phyloP scores from a whole-genome alignment of 768 basidiomycete species.

The Russula brevipes region DNA sequence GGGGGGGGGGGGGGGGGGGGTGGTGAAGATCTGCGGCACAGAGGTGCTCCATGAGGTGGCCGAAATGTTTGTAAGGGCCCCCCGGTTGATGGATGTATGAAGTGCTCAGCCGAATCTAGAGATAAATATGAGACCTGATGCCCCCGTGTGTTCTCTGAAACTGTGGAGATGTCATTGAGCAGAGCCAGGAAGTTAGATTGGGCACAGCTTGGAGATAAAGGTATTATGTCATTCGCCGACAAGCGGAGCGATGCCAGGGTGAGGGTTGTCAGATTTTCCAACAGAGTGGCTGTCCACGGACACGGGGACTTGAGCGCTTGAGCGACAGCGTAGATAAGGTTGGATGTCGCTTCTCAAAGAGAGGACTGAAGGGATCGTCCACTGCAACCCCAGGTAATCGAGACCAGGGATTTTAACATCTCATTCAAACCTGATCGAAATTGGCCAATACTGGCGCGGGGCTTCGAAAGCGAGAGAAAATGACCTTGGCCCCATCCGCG shows the following conservation, averaged over 20 bases:
- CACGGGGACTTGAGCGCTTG: conserved; percentile 3
- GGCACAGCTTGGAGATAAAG: conserved; percentile 11
- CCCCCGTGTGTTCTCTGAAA: conserved; percentile 12
- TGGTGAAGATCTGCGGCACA: no score
- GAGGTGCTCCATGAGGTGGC: conserved; percentile 12
- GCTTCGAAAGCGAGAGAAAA: background rate
- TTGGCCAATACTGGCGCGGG: conserved; percentile 1
- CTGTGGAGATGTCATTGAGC: conserved; percentile 3
- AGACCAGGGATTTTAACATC: background rate
- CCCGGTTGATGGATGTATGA: conserved; percentile 12
- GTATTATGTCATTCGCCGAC: conserved; percentile 12
- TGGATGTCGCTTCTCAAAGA: background rate
- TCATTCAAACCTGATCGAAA: conserved; percentile 10
- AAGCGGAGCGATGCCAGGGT: conserved; percentile 5
- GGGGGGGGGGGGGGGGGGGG: no score
- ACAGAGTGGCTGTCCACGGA: conserved; percentile 4
- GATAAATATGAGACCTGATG: background rate
- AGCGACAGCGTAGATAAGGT: background rate
- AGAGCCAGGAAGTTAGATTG: conserved; percentile 11
- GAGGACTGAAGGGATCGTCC: background rate
- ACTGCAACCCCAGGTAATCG: background rate
- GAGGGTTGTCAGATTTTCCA: conserved; percentile 8
- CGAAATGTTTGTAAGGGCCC: conserved; percentile 10
- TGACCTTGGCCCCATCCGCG: background rate
- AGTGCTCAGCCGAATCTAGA: conserved; percentile 5